phyloP scores from a whole-genome alignment of 2,329 filamentous ascomycete genomes.

The Fusarium sp. region DNA sequence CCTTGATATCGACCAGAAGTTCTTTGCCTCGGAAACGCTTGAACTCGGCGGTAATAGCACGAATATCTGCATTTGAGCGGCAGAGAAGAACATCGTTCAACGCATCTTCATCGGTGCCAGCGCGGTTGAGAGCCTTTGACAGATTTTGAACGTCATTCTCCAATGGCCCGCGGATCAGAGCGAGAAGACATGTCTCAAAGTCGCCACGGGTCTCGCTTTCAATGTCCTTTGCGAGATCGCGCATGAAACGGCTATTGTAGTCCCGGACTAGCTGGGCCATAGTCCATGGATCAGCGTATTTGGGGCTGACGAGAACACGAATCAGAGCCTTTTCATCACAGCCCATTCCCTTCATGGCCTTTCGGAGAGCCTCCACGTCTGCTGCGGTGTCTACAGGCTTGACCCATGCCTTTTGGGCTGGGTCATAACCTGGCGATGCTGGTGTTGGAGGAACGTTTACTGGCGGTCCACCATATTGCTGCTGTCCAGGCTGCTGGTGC shows the following conservation, averaged over 20 bases:
- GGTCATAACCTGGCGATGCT: constrained; percentile 46
- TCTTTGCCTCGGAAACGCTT: constrained; percentile 42
- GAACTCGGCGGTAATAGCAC: constrained; percentile 47
- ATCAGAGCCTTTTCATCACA: constrained; percentile 48
- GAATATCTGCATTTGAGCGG: constrained; percentile 50
- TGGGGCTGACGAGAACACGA: constrained; percentile 42
- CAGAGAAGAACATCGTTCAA: constrained; percentile 49
- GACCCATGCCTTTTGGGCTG: constrained; percentile 36
- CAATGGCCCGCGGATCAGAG: constrained; percentile 46
- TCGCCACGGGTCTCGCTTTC: constrained; percentile 47
- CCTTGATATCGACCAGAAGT: constrained; percentile 45
- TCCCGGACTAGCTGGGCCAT: constrained; percentile 46
- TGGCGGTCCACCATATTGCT: constrained; percentile 3
- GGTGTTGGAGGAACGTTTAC: constrained; percentile 36
- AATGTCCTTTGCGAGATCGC: constrained; percentile 47
- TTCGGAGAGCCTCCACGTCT: constrained; percentile 45
- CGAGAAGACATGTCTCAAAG: constrained; percentile 45
- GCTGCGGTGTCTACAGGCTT: constrained; percentile 44
- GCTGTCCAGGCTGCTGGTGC: constrained; percentile 31
- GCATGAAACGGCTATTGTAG: constrained; percentile 49
- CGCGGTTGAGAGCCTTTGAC: constrained; percentile 44
- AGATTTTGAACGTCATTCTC: constrained; percentile 46
- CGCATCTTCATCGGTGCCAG: constrained; percentile 48
- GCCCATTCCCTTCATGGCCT: constrained; percentile 51
- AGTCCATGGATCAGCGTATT: constrained; percentile 47